phyloP scores from a whole-genome alignment of 345 rosid genomes.

The Firmiana major region DNA sequence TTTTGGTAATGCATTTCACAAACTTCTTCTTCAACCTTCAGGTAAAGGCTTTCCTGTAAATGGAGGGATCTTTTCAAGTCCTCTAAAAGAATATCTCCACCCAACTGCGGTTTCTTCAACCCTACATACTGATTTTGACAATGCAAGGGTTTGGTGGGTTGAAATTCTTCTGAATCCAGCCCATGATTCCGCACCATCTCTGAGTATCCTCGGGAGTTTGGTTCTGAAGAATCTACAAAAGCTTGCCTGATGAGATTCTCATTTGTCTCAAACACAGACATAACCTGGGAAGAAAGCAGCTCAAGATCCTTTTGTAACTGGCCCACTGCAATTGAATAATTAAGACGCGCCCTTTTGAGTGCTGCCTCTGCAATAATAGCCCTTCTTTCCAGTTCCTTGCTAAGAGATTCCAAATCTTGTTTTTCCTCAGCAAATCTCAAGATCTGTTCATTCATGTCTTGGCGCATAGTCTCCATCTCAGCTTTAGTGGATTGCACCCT shows the following conservation, averaged over 20 bases:
- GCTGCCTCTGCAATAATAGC: slow-evolving; percentile 79
- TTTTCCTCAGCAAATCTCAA: slow-evolving; percentile 67
- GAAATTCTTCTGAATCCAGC: slow-evolving; percentile 33
- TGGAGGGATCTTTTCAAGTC: slow-evolving; percentile 75
- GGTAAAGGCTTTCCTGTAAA: slow-evolving; percentile 74
- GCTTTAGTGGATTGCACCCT: slow-evolving; percentile 63
- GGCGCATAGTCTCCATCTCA: slow-evolving; percentile 78
- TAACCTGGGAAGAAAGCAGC: slow-evolving; percentile 82
- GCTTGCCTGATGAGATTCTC: slow-evolving; percentile 91
- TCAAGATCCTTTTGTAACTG: slow-evolving; percentile 97
- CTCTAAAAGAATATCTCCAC: slow-evolving; percentile 70
- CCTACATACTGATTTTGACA: slow-evolving; percentile 40
- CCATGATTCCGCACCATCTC: slow-evolving; percentile 30
- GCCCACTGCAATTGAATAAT: slow-evolving; percentile 92
- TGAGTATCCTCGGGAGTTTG: slow-evolving; percentile 29
- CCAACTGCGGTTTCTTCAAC: slow-evolving; percentile 46
- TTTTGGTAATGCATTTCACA: slow-evolving; percentile 65
- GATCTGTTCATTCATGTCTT: slow-evolving; percentile 56
- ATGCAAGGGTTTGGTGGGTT: slow-evolving; percentile 34
- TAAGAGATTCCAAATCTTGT: slow-evolving; percentile 48
- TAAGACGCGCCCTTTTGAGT: slow-evolving; percentile 90
- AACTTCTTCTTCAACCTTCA: slow-evolving; percentile 80
- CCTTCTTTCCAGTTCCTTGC: slow-evolving; percentile 79
- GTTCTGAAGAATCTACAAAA: slow-evolving; percentile 54
- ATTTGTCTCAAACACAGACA: slow-evolving; percentile 84